Evolutionary conservation across 805 yeast genomes (phyloP).

Genomic region (Candida peoriensis): DNA sequence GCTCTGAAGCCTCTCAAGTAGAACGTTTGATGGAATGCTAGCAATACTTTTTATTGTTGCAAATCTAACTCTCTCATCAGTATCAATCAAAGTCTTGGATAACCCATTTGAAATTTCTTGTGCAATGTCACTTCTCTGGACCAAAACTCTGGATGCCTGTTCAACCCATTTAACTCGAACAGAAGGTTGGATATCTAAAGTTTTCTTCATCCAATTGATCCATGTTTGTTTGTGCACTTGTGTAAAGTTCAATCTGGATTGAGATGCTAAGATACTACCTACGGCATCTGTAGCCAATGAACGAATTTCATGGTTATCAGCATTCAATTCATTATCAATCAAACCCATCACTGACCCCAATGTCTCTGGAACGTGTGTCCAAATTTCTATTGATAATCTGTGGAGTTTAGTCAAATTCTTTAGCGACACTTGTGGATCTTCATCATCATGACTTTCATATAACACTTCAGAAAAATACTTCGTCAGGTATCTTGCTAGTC

Average conservation of each 20-base stretch:
- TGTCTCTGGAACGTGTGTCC: constrained; percentile 76
- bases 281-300: constrained; percentile 67
- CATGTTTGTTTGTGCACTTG: constrained; percentile 55
- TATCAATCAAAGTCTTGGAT: constrained; percentile 65
- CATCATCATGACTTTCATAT: constrained; percentile 37
- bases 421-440: constrained; percentile 15
- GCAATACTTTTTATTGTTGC: constrained; percentile 51
- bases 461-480: constrained; percentile 75
- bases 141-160: constrained; percentile 44
- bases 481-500: constrained; percentile 71
- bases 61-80: constrained; percentile 68
- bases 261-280: constrained; percentile 53
- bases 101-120: constrained; percentile 53
- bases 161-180: constrained; percentile 73
- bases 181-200: constrained; percentile 57
- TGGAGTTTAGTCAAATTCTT: constrained; percentile 59
- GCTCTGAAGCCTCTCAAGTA: constrained; percentile 44
- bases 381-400: constrained; percentile 55
- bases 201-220: constrained; percentile 68
- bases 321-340: constrained; percentile 72
- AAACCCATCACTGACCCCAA: constrained; percentile 71
- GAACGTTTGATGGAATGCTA: constrained; percentile 38
- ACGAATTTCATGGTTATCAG: constrained; percentile 61
- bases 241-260: constrained; percentile 52
- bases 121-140: constrained; percentile 39